These are phyloP conservation scores for Solanum neorickii DNA, from an alignment of 257 asterid genomes.

Conservation along the genomic window DNA sequence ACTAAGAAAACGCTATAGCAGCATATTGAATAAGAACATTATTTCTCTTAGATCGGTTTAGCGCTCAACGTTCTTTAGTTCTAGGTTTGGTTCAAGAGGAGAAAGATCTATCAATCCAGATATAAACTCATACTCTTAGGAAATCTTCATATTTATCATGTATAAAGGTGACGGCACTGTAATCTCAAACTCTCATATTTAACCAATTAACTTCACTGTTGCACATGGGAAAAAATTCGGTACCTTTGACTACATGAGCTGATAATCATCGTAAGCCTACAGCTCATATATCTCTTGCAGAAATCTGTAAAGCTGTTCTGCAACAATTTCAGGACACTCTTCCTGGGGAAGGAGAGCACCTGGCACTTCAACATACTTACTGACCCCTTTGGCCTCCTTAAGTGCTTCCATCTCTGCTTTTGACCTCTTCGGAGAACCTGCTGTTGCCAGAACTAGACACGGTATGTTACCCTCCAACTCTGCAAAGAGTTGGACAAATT, in stretches of 20 bases:
- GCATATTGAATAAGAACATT: not conserved
- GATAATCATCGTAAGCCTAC: constrained; percentile 7
- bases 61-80: not conserved
- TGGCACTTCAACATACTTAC: constrained; percentile 56
- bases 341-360: constrained; percentile 97
- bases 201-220: not conserved
- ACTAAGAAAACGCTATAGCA: not conserved
- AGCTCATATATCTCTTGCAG: constrained; percentile 39
- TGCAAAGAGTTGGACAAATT: constrained; percentile 58
- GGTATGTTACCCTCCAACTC: constrained; percentile 55
- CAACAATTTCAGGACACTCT: constrained; percentile 71
- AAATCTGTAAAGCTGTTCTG: constrained; percentile 58
- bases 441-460: constrained; percentile 52
- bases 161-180: not conserved
- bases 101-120: not conserved
- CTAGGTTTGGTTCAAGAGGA: not conserved
- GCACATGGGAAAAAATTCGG: not conserved
- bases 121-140: not conserved
- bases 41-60: not conserved
- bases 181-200: not conserved
- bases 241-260: constrained; percentile 15
- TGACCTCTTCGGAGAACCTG: constrained; percentile 72
- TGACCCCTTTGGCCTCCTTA: constrained; percentile 65
- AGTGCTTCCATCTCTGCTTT: constrained; percentile 98
- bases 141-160: not conserved